These are phyloP conservation scores for Fusarium hostae DNA, from an alignment of 2,329 filamentous ascomycete species.

Conservation along the genomic window DNA sequence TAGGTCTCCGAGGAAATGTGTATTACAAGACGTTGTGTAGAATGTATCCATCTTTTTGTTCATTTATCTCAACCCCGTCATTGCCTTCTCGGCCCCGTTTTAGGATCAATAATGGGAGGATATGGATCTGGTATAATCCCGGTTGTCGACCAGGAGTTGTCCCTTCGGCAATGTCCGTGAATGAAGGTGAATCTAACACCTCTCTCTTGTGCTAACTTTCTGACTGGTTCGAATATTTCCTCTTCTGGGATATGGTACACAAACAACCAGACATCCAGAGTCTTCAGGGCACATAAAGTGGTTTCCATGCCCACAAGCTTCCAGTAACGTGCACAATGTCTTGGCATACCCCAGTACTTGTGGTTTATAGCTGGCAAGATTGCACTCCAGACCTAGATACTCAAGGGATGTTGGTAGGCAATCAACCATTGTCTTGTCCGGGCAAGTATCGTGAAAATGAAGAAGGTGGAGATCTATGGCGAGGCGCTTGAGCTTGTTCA, in stretches of 20 bases:
- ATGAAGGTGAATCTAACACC: not conserved
- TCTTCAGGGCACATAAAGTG: not conserved
- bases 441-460: accelerated
- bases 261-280: not conserved
- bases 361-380: not conserved
- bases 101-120: not conserved
- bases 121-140: not conserved
- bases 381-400: not conserved
- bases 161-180: accelerated
- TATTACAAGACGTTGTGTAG: no score
- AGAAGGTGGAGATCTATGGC: not conserved
- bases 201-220: accelerated
- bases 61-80: not conserved
- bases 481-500: not conserved
- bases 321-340: accelerated
- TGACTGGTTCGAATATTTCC: accelerated
- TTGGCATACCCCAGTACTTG: accelerated
- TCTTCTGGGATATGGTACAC: not conserved
- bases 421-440: not conserved
- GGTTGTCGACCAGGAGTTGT: not conserved
- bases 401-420: not conserved
- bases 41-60: no score
- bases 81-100: not conserved
- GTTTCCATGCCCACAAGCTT: not conserved
- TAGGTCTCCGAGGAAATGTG: no score